Conservation (phyloP, 768 basidiomycete genomes). For the Lepiota venenata region DNA sequence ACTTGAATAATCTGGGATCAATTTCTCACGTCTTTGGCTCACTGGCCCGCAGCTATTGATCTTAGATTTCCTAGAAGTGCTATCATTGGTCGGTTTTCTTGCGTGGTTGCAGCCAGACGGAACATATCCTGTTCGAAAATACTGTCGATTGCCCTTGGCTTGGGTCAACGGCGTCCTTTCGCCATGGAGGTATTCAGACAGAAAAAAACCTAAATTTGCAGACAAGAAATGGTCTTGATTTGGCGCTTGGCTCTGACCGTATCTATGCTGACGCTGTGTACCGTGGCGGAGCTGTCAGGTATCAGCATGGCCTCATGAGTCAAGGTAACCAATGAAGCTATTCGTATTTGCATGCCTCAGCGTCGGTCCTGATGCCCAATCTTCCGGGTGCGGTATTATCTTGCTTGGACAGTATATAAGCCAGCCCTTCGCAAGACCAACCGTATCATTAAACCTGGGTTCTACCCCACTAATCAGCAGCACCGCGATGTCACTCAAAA, state of each 20-base stretch:
- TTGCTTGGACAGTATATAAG: slow-evolving; percentile 1
- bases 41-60: too few relatives aligned
- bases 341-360: not conserved
- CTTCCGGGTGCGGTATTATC: not conserved
- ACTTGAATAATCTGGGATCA: not conserved
- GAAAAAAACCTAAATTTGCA: not conserved
- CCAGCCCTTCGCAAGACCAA: not conserved
- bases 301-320: not conserved
- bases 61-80: too few relatives aligned
- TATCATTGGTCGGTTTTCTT: not conserved
- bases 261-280: too few relatives aligned
- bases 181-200: slow-evolving; percentile 1
- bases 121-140: too few relatives aligned
- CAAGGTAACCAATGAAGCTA: not conserved
- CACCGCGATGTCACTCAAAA: slow-evolving; percentile 9
- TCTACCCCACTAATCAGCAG: not conserved
- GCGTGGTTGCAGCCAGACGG: not conserved
- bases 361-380: not conserved
- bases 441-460: not conserved
- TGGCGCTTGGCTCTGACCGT: too few relatives aligned
- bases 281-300: too few relatives aligned
- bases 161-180: not conserved
- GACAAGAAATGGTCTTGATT: too few relatives aligned
- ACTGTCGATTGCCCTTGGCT: too few relatives aligned
- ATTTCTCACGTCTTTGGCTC: not conserved